These are phyloP conservation scores for Daldinia sp. DNA, from an alignment of 2,329 filamentous ascomycete species.

Conservation along the genomic window DNA sequence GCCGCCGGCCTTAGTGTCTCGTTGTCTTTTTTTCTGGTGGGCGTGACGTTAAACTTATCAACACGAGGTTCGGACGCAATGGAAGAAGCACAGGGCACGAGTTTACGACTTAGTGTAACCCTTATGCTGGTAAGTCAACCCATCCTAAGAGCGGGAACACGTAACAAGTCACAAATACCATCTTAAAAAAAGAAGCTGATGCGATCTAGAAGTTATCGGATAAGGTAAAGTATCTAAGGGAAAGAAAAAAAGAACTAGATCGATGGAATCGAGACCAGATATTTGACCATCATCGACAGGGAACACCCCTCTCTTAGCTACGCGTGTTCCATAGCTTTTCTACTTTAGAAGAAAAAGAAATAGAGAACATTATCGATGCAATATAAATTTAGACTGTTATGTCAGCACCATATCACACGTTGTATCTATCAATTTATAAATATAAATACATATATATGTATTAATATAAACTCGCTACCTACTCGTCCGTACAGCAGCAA, in stretches of 20 bases:
- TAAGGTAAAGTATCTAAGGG: conserved; percentile 23
- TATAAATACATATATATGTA: not conserved
- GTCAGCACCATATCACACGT: conserved; percentile 27
- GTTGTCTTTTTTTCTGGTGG: conserved; percentile 24
- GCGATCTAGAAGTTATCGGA: conserved; percentile 32
- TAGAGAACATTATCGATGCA: conserved; percentile 11
- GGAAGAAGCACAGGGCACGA: conserved; percentile 18
- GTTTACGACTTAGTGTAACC: conserved; percentile 29
- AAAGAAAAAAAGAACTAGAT: conserved; percentile 37
- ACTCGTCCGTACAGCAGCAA: conserved; percentile 2
- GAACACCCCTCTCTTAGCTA: conserved; percentile 25
- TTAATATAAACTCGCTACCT: not conserved
- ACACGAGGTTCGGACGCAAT: conserved; percentile 31
- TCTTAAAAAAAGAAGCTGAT: conserved; percentile 14
- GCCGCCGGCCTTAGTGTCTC: conserved; percentile 31
- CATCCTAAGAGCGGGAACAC: conserved; percentile 1
- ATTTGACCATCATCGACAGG: conserved; percentile 34
- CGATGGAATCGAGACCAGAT: conserved; percentile 37
- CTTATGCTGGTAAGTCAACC: conserved; percentile 14
- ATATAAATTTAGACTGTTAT: conserved; percentile 13
- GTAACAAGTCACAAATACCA: conserved; percentile 26
- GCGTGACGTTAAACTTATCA: conserved; percentile 33
- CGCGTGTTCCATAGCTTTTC: conserved; percentile 6
- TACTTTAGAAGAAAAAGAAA: not conserved
- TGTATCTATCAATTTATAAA: conserved; percentile 3